Conservation (phyloP, 2,329 filamentous ascomycete species). For the Hypocreales sp. region DNA sequence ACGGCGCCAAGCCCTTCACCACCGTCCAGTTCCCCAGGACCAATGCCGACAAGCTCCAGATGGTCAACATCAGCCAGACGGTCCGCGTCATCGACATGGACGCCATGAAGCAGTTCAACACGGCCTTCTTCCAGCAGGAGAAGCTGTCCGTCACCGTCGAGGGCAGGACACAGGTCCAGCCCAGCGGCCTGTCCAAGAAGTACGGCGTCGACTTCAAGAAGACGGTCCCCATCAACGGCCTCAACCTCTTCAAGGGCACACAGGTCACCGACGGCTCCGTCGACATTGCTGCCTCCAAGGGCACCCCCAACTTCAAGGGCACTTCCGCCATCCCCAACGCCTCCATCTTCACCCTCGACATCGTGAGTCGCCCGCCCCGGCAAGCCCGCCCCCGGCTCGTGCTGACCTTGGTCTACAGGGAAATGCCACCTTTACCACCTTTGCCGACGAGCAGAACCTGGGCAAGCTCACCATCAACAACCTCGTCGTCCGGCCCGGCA, state of each 20-base stretch:
- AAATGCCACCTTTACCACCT: constrained; percentile 46
- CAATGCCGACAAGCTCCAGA: constrained; percentile 28
- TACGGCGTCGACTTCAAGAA: constrained; percentile 41
- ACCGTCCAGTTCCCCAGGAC: constrained; percentile 35
- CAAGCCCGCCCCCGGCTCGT: constrained; percentile 12
- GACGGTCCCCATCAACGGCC: constrained; percentile 31
- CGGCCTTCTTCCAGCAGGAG: constrained; percentile 34
- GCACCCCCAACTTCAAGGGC: constrained; percentile 45
- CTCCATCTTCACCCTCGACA: constrained; percentile 46
- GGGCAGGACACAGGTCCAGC: constrained; percentile 35
- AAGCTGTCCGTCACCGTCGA: constrained; percentile 32
- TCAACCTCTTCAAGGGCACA: constrained; percentile 41
- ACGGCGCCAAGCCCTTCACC: constrained; percentile 31
- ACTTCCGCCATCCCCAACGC: constrained; percentile 46
- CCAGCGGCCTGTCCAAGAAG: constrained; percentile 30
- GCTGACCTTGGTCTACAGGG: constrained; percentile 23
- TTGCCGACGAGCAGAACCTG: constrained; percentile 31
- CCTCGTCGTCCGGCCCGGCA: constrained; percentile 41
- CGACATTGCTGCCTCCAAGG: constrained; percentile 18
- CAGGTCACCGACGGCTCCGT: constrained; percentile 34
- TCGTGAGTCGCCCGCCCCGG: no score
- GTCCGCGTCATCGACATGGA: constrained; percentile 28
- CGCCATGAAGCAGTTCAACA: constrained; percentile 39
- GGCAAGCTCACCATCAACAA: constrained; percentile 43
- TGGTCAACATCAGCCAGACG: constrained; percentile 35